Percentiles rank a stretch among this genome's conserved stretches.
These are phyloP conservation scores for Stephania yunnanensis DNA, from an alignment of 164 flowering plant species.

Conservation along the genomic window DNA sequence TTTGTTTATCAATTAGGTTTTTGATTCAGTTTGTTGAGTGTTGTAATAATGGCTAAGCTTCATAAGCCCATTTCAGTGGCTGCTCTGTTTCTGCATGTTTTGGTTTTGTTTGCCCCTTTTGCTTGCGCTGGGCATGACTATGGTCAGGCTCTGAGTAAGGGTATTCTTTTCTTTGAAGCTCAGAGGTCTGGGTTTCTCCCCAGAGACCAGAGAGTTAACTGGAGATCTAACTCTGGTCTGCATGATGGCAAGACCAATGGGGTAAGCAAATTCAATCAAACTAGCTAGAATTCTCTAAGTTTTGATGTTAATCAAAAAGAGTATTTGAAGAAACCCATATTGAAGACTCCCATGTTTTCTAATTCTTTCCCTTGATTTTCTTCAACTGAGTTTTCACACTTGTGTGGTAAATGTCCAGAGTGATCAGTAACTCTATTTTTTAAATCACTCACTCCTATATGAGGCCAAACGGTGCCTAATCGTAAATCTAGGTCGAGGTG, in stretches of 20 bases:
- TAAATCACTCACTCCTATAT: no score
- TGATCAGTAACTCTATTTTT: no score
- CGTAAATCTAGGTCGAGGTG: no score
- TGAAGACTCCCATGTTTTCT: no score
- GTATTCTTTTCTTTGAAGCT: slow-evolving; percentile 92
- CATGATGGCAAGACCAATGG: slow-evolving; percentile 83
- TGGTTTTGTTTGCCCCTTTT: slow-evolving; percentile 36
- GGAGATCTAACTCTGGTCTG: slow-evolving; percentile 87
- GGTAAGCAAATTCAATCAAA: slow-evolving; percentile 33
- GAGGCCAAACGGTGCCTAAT: no score
- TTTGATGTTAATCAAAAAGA: slow-evolving; percentile 1
- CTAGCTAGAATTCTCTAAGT: no score
- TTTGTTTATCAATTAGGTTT: slow-evolving; percentile 3
- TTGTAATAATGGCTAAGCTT: slow-evolving; percentile 25
- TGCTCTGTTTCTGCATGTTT: slow-evolving; percentile 24
- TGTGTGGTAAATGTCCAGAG: no score
- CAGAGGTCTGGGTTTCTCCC: slow-evolving; percentile 98
- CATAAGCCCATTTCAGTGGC: slow-evolving; percentile 27
- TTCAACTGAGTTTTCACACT: no score
- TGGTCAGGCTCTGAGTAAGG: slow-evolving; percentile 70
- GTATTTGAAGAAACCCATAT: background rate
- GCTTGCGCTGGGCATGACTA: slow-evolving; percentile 79
- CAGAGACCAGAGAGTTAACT: slow-evolving; percentile 62
- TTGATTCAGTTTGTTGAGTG: slow-evolving; percentile 4
- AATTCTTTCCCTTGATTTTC: no score